Evolutionary conservation across 2,329 filamentous ascomycete genomes (phyloP), one percentile per base, ranked within the genome.

Genomic region (Colletotrichum agaves): DNA sequence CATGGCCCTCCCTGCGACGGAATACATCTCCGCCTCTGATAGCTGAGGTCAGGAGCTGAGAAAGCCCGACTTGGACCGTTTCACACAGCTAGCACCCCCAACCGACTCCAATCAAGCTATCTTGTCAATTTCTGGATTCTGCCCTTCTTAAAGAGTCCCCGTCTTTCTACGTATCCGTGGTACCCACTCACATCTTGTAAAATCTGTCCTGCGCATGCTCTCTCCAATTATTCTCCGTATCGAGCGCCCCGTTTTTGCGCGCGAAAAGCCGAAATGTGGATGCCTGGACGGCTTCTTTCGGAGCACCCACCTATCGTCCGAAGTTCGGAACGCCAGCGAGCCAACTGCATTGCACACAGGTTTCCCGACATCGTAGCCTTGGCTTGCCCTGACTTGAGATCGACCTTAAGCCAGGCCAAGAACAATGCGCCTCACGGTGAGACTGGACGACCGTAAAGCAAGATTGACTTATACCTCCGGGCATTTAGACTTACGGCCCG

Each of bases 221-320:
- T 63, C 52, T 23, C 59, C 61, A 67, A 33, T 52, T 64, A 33
- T 33, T 31, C 56, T 50, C 61, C 61, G 53, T 67, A 55, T 64
- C 46, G 37, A 59, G 21, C n/a, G 53, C 61, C 61, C 64, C 64
- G 47, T 67, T 67, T 56, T 64, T 37, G 61, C 55, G 61, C 64
- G 64, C 52, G 61, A 64, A 59, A 64, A 67, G 61, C 64, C 64
- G 64, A 67, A 39, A 46, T 31, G 61, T 67, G 60, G 63, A 53
- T 58, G 23, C 41, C 53, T 59, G 35, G 53, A 61, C 64, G 64
- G 64, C 61, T 67, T 64, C 53, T 60, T 46, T 67, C 60, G 64
- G 64, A 67, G 47, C 56, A 64, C 61, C 64, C 47, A 41, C 53
- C 43, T 61, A 50, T 67, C 61, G 47, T 64, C 64, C 64, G 64